Evolutionary conservation across 495 filamentous ascomycete genomes (phyloP).

Genomic region (Daldinia caldariorum): DNA sequence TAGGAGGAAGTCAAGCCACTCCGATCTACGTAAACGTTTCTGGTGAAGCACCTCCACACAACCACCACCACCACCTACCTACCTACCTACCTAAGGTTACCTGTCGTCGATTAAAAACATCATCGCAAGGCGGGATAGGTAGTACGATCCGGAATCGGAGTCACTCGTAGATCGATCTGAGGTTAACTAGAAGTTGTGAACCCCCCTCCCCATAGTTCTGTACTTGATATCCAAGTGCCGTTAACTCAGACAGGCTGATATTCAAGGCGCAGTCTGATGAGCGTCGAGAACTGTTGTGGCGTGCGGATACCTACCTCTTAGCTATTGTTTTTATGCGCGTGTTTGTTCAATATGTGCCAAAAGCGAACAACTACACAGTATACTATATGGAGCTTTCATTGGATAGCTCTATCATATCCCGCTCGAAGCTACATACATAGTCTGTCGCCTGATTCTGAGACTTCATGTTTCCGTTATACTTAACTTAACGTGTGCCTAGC

Average conservation of each 20-base stretch:
- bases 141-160: background rate
- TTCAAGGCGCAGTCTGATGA: background rate
- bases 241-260: background rate
- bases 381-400: background rate
- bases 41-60: background rate
- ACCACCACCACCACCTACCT: background rate
- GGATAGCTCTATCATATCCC: constrained; percentile 10
- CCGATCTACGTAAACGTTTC: background rate
- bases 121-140: background rate
- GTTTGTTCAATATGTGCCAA: background rate
- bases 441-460: constrained; percentile 4
- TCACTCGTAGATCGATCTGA: background rate
- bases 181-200: background rate
- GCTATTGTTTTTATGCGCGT: background rate
- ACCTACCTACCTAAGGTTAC: no score
- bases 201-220: background rate
- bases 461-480: constrained; percentile 10
- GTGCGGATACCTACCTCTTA: background rate
- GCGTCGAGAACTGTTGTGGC: constrained; percentile 2
- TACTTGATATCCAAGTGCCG: background rate
- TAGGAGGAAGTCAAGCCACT: background rate
- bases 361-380: background rate
- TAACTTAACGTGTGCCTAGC: background rate
- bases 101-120: no score
- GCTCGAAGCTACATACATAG: background rate